These are phyloP conservation scores for Stemphylium vesicarium DNA, from an alignment of 2,329 filamentous ascomycete species.

Conservation along the genomic window DNA sequence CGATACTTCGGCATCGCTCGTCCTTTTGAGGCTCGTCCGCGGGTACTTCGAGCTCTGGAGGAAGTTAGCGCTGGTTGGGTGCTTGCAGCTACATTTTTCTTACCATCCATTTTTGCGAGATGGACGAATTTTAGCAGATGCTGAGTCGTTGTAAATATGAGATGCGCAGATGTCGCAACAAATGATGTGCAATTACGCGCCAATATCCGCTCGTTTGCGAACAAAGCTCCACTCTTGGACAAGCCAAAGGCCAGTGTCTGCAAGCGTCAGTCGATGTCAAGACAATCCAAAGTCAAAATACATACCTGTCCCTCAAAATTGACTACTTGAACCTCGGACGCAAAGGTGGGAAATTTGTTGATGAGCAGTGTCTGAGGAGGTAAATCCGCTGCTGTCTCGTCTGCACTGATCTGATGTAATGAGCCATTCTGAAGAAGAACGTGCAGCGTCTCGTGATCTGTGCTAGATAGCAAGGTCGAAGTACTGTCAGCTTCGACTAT, in stretches of 20 bases:
- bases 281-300: background rate
- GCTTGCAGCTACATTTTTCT: conserved; percentile 10
- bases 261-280: conserved; percentile 14
- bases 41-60: conserved; percentile 77
- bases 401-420: conserved; percentile 22
- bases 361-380: conserved; percentile 23
- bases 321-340: conserved; percentile 32
- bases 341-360: conserved; percentile 36
- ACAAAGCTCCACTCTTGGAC: conserved; percentile 77
- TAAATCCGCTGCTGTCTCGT: conserved; percentile 17
- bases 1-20: conserved; percentile 89
- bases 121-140: conserved; percentile 96
- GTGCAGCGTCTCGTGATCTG: conserved; percentile 31
- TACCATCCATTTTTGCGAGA: conserved; percentile 69
- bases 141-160: conserved; percentile 91
- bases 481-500: conserved; percentile 30
- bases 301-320: conserved; percentile 36
- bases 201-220: conserved; percentile 75
- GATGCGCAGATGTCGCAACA: conserved; percentile 76
- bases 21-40: conserved; percentile 88
- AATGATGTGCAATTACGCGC: conserved; percentile 94
- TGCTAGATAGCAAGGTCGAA: conserved; percentile 31
- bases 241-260: conserved; percentile 66
- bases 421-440: conserved; percentile 33
- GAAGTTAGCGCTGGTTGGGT: conserved; percentile 4